Percentiles rank a stretch among this genome's conserved stretches.
Evolutionary conservation across 1,284 basidiomycete species (phyloP).

Genomic region (Irpex rosettiformis): DNA sequence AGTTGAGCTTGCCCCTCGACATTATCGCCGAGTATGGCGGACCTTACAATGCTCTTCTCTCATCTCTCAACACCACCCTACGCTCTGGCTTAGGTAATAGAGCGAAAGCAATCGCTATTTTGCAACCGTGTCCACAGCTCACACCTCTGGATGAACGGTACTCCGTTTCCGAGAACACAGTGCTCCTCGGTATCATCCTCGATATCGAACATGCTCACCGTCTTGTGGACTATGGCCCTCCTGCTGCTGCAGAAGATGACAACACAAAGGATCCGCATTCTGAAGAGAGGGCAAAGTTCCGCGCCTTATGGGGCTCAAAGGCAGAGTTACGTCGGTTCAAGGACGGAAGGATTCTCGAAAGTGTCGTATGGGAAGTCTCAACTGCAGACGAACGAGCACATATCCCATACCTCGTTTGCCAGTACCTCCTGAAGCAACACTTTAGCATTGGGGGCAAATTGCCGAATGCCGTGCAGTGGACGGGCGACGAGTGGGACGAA

Average conservation of each 20-base stretch:
- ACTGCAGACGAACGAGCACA: slow-evolving; percentile 74
- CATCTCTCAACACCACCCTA: slow-evolving; percentile 52
- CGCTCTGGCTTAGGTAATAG: slow-evolving; percentile 71
- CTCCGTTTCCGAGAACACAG: slow-evolving; percentile 39
- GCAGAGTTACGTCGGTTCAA: slow-evolving; percentile 97
- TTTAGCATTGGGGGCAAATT: slow-evolving; percentile 56
- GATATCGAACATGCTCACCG: slow-evolving; percentile 71
- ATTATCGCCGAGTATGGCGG: slow-evolving; percentile 61
- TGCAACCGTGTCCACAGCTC: slow-evolving; percentile 44
- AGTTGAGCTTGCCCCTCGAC: slow-evolving; percentile 42
- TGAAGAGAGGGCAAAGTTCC: slow-evolving; percentile 61
- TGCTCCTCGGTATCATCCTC: slow-evolving; percentile 75
- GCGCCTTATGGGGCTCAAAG: slow-evolving; percentile 88
- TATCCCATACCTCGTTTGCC: slow-evolving; percentile 75
- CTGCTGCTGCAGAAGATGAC: slow-evolving; percentile 56
- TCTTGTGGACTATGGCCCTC: slow-evolving; percentile 87
- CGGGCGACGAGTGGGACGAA: slow-evolving; percentile 43
- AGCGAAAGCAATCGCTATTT: slow-evolving; percentile 54
- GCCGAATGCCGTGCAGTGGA: slow-evolving; percentile 36
- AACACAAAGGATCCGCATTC: slow-evolving; percentile 15
- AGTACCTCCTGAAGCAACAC: slow-evolving; percentile 74
- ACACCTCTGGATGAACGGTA: slow-evolving; percentile 51
- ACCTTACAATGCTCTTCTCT: slow-evolving; percentile 49
- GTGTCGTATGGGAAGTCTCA: slow-evolving; percentile 89
- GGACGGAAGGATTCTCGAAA: slow-evolving; percentile 90